Percentiles rank a stretch among this genome's conserved stretches.
These are phyloP conservation scores for Teunomyces panamensis DNA, from an alignment of 805 yeast genomes.

Conservation along the genomic window DNA sequence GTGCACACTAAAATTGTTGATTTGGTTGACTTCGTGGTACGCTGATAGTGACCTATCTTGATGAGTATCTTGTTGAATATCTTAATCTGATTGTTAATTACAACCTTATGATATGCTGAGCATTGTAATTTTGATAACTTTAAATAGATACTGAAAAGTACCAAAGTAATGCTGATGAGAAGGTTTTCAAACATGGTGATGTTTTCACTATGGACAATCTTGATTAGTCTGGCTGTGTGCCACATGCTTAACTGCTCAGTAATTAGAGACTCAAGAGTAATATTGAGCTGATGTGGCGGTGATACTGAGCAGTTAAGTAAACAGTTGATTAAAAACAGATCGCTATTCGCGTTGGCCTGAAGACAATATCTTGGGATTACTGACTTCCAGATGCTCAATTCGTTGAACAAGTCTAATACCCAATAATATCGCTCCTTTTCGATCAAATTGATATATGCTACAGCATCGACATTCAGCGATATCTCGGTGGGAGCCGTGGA, in stretches of 20 bases:
- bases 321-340: conserved; percentile 26
- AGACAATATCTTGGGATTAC: conserved; percentile 34
- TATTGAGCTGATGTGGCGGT: conserved; percentile 2
- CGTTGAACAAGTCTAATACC: conserved; percentile 40
- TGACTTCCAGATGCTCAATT: conserved; percentile 35
- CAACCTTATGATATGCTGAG: conserved; percentile 8
- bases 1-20: conserved; percentile 23
- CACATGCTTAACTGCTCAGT: conserved; percentile 24
- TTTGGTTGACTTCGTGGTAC: conserved; percentile 11
- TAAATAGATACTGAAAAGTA: conserved; percentile 21
- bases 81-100: conserved; percentile 31
- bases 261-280: conserved; percentile 9
- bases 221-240: conserved; percentile 12
- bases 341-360: conserved; percentile 10
- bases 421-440: conserved; percentile 36
- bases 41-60: conserved; percentile 14
- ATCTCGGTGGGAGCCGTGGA: conserved; percentile 2
- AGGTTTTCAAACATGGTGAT: conserved; percentile 25
- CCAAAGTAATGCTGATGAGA: conserved; percentile 28
- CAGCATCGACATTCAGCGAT: conserved; percentile 15
- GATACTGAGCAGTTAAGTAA: conserved; percentile 28
- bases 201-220: conserved; percentile 8
- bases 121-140: conserved; percentile 12
- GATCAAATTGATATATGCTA: conserved; percentile 21
- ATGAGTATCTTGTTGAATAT: conserved; percentile 27